phyloP scores from a whole-genome alignment of 164 flowering plant genomes.

The Annona squamosa region DNA sequence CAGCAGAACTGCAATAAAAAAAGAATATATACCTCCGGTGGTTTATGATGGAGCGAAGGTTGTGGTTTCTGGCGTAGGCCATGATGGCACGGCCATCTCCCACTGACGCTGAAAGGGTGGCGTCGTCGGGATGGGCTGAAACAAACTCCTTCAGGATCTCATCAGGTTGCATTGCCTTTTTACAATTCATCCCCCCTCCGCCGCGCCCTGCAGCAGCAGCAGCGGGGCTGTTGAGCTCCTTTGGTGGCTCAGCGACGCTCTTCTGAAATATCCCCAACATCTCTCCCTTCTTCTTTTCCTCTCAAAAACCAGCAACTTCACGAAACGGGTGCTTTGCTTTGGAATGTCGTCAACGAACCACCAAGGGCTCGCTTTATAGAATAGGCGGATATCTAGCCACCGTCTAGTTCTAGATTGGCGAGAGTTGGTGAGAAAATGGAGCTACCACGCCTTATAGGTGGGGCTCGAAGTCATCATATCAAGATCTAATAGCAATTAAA shows the following conservation, averaged over 20 bases:
- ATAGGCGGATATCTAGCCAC: neutral
- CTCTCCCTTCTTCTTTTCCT: neutral
- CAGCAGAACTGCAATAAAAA: slow-evolving; percentile 29
- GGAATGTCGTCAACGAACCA: neutral
- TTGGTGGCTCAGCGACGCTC: slow-evolving; percentile 71
- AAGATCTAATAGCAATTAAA: neutral
- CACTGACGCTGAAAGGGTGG: slow-evolving; percentile 52
- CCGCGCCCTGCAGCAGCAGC: slow-evolving; percentile 16
- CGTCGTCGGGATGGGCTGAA: slow-evolving; percentile 37
- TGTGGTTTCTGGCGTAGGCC: slow-evolving; percentile 42
- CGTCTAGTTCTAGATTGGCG: neutral
- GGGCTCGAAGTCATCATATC: neutral
- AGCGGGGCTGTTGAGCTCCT: slow-evolving; percentile 79
- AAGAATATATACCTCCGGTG: slow-evolving; percentile 28
- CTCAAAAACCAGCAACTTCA: neutral
- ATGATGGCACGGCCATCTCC: slow-evolving; percentile 48
- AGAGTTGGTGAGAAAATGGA: neutral
- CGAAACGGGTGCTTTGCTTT: neutral
- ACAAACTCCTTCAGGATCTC: slow-evolving; percentile 59
- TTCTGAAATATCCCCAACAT: slow-evolving; percentile 92
- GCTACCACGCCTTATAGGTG: neutral
- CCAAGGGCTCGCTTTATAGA: neutral
- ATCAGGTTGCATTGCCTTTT: slow-evolving; percentile 50
- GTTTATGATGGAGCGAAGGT: slow-evolving; percentile 11
- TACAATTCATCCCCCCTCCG: slow-evolving; percentile 3